A percentile compares a stretch with the other conserved stretches of the same genome.
Conservation (phyloP, 2,329 filamentous ascomycete species). For the Pseudogymnoascus sp. region DNA sequence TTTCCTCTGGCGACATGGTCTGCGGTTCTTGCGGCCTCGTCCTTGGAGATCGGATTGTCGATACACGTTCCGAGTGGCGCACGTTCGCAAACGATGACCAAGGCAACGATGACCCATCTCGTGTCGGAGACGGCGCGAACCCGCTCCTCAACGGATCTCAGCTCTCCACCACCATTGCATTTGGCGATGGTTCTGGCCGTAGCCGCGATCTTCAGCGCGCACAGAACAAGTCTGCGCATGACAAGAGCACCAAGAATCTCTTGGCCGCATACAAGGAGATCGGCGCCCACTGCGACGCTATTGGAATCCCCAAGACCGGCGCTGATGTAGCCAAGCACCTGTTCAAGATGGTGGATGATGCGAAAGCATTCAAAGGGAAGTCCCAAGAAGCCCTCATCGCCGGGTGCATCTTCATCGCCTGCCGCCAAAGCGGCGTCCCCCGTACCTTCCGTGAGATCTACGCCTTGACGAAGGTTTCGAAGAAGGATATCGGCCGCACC, state of each 20-base stretch:
- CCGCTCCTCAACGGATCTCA: constrained; percentile 84
- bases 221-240: constrained; percentile 72
- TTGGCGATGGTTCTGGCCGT: constrained; percentile 63
- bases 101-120: constrained; percentile 90
- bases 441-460: constrained; percentile 94
- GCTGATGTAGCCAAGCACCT: constrained; percentile 89
- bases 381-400: constrained; percentile 89
- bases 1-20: constrained; percentile 85
- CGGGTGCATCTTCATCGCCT: constrained; percentile 95
- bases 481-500: constrained; percentile 94
- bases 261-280: constrained; percentile 85
- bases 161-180: constrained; percentile 81
- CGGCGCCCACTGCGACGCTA: constrained; percentile 75
- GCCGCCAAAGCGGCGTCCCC: constrained; percentile 77
- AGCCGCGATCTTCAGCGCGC: constrained; percentile 72
- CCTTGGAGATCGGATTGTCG: constrained; percentile 82
- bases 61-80: constrained; percentile 95
- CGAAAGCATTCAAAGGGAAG: constrained; percentile 91
- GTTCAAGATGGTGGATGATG: constrained; percentile 90
- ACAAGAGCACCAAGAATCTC: constrained; percentile 77
- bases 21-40: constrained; percentile 89
- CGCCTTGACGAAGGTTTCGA: constrained; percentile 83
- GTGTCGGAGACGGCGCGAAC: constrained; percentile 92
- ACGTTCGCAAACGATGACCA: constrained; percentile 98
- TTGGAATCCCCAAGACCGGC: constrained; percentile 72